phyloP scores from a whole-genome alignment of 2,329 filamentous ascomycete genomes.

The Xenosphaeropsis pyriputrescens region DNA sequence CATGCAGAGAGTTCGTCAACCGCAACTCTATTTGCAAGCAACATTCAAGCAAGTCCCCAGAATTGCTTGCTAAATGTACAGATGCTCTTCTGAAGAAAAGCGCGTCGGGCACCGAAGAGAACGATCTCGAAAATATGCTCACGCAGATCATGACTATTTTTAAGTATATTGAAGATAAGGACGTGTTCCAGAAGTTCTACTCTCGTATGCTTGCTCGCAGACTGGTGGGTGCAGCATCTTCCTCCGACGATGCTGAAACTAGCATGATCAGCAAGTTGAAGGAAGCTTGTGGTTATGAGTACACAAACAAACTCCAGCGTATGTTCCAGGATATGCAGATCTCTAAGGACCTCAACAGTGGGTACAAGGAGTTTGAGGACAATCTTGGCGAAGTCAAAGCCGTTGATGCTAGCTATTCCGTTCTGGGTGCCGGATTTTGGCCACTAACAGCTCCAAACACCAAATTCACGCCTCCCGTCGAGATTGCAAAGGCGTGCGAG shows the following conservation, averaged over 20 bases:
- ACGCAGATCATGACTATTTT: slow-evolving; percentile 98
- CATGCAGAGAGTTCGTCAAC: slow-evolving; percentile 96
- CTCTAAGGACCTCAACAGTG: slow-evolving; percentile 87
- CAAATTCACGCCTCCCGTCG: slow-evolving; percentile 72
- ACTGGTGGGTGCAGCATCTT: slow-evolving; percentile 86
- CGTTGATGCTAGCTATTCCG: slow-evolving; percentile 76
- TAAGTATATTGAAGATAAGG: slow-evolving; percentile 99
- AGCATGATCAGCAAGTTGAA: slow-evolving; percentile 99
- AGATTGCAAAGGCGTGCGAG: slow-evolving; percentile 78
- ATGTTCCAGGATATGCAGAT: slow-evolving; percentile 99
- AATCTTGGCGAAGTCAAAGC: slow-evolving; percentile 49
- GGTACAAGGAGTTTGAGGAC: slow-evolving; percentile 68
- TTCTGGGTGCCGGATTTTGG: slow-evolving; percentile 96
- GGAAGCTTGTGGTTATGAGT: slow-evolving; percentile 96
- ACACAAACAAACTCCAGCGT: slow-evolving; percentile 97
- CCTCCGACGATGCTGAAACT: slow-evolving; percentile 92
- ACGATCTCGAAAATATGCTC: slow-evolving; percentile 78
- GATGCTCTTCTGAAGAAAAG: slow-evolving; percentile 89
- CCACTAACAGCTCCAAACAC: slow-evolving; percentile 78
- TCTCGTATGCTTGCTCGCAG: slow-evolving; percentile 92
- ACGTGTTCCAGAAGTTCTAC: slow-evolving; percentile 99
- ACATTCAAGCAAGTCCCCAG: slow-evolving; percentile 85
- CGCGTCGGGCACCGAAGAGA: slow-evolving; percentile 82
- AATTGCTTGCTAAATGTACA: slow-evolving; percentile 88
- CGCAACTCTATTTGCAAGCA: slow-evolving; percentile 92